Percentiles rank a stretch among this genome's conserved stretches.
phyloP scores from a whole-genome alignment of 1,284 basidiomycete species.

The Filobasidium uniguttulatum region DNA sequence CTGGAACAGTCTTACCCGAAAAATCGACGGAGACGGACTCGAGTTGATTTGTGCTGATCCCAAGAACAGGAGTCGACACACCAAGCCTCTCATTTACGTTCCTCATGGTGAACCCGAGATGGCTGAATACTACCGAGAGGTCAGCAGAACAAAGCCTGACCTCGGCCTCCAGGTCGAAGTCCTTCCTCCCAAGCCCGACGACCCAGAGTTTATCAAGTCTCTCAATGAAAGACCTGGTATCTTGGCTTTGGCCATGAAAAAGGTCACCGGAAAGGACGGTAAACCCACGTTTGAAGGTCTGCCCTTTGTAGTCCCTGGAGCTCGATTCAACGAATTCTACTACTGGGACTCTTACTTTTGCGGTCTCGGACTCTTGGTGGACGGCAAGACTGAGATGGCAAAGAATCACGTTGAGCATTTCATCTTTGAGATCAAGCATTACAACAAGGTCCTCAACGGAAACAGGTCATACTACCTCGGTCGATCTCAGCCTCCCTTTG shows the following conservation, averaged over 20 bases:
- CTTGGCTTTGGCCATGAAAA: slow-evolving; percentile 80
- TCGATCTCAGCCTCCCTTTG: slow-evolving; percentile 92
- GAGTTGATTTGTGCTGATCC: slow-evolving; percentile 95
- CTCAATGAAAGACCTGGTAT: slow-evolving; percentile 88
- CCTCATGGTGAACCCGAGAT: slow-evolving; percentile 83
- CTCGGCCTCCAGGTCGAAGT: slow-evolving; percentile 82
- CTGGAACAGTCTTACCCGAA: slow-evolving; percentile 91
- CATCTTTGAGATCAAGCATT: slow-evolving; percentile 96
- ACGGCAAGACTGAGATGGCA: slow-evolving; percentile 83
- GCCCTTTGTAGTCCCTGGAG: slow-evolving; percentile 93
- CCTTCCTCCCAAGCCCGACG: slow-evolving; percentile 70
- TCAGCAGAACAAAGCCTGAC: slow-evolving; percentile 69
- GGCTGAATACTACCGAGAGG: slow-evolving; percentile 70
- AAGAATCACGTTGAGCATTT: slow-evolving; percentile 98
- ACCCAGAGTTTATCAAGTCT: slow-evolving; percentile 78
- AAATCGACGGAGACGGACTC: slow-evolving; percentile 91
- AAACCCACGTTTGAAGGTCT: slow-evolving; percentile 76
- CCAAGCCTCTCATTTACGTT: slow-evolving; percentile 85
- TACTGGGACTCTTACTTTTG: slow-evolving; percentile 95
- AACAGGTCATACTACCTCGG: slow-evolving; percentile 57
- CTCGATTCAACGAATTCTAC: slow-evolving; percentile 91
- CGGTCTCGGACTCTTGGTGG: slow-evolving; percentile 80
- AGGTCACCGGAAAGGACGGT: slow-evolving; percentile 60
- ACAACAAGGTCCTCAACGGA: slow-evolving; percentile 56
- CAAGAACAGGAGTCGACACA: slow-evolving; percentile 76